Conservation (phyloP, 345 rosid species). For the Erysimum cheiranthoides region DNA sequence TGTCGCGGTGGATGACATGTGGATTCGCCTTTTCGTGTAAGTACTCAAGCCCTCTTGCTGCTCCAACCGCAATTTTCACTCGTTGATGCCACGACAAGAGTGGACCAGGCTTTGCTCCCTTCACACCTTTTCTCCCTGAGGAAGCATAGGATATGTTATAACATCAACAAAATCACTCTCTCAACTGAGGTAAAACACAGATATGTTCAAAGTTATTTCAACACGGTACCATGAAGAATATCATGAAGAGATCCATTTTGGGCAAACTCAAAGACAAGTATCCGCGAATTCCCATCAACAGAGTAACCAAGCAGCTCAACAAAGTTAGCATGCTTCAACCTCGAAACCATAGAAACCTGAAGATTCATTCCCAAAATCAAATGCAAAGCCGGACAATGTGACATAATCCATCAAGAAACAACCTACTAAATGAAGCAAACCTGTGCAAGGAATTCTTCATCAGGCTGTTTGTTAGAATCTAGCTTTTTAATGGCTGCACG, state of each 20-base stretch:
- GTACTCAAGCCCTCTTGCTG: slow-evolving; percentile 74
- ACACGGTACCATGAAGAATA: slow-evolving; percentile 64
- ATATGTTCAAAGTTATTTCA: neutral
- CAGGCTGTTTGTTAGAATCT: slow-evolving; percentile 66
- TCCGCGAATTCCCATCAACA: slow-evolving; percentile 65
- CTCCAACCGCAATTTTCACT: slow-evolving; percentile 72
- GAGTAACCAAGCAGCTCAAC: slow-evolving; percentile 74
- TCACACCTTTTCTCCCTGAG: slow-evolving; percentile 73
- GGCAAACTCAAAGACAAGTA: slow-evolving; percentile 76
- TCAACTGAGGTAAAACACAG: neutral
- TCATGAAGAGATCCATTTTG: slow-evolving; percentile 81
- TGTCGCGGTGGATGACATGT: slow-evolving; percentile 64
- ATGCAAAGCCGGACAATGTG: neutral
- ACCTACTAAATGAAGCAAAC: slow-evolving; percentile 19
- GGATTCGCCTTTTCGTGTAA: slow-evolving; percentile 67
- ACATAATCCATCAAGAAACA: neutral
- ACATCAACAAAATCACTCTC: neutral
- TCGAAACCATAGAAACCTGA: slow-evolving; percentile 80
- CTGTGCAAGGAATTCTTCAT: slow-evolving; percentile 51
- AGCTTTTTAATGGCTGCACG: slow-evolving; percentile 65
- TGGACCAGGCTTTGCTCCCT: slow-evolving; percentile 75
- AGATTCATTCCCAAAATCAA: neutral
- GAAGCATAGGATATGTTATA: slow-evolving; percentile 5
- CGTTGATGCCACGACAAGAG: slow-evolving; percentile 70
- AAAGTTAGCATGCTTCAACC: slow-evolving; percentile 66